Conservation (phyloP, 371 early-diverging fungal genomes). For the Mucor piriformis region DNA sequence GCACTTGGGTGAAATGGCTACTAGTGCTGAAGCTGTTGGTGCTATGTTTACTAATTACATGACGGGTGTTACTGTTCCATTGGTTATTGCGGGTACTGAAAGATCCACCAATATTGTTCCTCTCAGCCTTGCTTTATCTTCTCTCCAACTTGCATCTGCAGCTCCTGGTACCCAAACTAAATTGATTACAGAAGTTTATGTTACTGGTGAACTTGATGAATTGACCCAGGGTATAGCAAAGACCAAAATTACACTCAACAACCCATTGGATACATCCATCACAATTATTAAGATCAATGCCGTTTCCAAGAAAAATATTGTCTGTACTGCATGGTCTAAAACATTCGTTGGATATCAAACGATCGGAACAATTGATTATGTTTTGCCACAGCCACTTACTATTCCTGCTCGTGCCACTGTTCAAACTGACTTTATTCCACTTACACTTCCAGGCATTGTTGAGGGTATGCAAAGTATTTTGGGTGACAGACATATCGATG, state of each 20-base stretch:
- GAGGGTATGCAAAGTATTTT: slow-evolving; percentile 8
- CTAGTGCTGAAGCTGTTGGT: slow-evolving; percentile 24
- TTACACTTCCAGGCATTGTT: neutral
- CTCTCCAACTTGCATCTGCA: slow-evolving; percentile 40
- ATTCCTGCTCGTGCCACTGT: slow-evolving; percentile 17
- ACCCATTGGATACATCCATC: slow-evolving; percentile 49
- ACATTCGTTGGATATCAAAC: slow-evolving; percentile 3
- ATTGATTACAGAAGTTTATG: slow-evolving; percentile 33
- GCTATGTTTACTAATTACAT: slow-evolving; percentile 40
- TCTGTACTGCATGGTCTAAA: neutral
- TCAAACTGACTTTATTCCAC: slow-evolving; percentile 10
- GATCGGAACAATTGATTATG: slow-evolving; percentile 27
- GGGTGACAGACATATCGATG: slow-evolving; percentile 4
- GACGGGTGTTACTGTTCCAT: slow-evolving; percentile 43
- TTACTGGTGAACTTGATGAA: slow-evolving; percentile 3
- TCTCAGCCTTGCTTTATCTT: slow-evolving; percentile 43
- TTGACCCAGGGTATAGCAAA: slow-evolving; percentile 7
- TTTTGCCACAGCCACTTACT: slow-evolving; percentile 15
- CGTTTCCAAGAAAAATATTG: neutral
- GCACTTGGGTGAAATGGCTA: slow-evolving; percentile 33
- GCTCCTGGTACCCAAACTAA: slow-evolving; percentile 51
- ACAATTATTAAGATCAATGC: slow-evolving; percentile 41
- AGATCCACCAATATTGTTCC: slow-evolving; percentile 48
- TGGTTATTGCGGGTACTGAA: slow-evolving; percentile 44
- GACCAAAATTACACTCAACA: slow-evolving; percentile 42